A percentile compares a stretch with the other conserved stretches of the same genome.
These are phyloP conservation scores for Termitomyces sp. DNA, from an alignment of 768 basidiomycete genomes.

Conservation along the genomic window DNA sequence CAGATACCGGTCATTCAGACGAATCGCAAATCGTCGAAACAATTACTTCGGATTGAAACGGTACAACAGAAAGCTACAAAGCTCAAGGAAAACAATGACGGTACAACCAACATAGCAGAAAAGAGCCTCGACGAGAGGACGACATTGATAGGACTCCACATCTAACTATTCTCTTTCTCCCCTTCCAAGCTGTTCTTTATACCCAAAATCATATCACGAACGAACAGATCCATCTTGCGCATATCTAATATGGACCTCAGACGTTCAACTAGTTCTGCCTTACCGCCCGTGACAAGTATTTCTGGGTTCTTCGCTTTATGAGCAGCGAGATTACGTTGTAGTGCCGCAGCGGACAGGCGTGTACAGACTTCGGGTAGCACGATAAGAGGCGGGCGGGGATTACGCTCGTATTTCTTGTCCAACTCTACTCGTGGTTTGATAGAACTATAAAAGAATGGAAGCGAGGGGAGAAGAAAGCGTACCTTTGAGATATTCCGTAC, in stretches of 20 bases:
- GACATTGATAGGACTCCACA: neutral
- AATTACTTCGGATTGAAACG: neutral
- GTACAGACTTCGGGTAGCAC: slow-evolving; percentile 32
- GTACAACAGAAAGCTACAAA: neutral
- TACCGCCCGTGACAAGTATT: neutral
- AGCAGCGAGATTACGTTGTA: slow-evolving; percentile 52
- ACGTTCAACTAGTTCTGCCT: slow-evolving; percentile 40
- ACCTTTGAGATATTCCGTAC: slow-evolving; percentile 53
- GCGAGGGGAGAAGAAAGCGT: slow-evolving; percentile 10
- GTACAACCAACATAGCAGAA: neutral
- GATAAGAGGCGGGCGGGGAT: slow-evolving; percentile 45
- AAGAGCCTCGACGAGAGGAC: neutral
- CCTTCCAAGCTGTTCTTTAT: neutral
- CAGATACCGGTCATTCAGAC: neutral
- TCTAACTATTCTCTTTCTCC: neutral
- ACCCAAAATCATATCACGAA: slow-evolving; percentile 32
- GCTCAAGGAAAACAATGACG: neutral
- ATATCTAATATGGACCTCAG: slow-evolving; percentile 38
- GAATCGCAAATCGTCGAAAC: neutral
- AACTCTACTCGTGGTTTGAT: slow-evolving; percentile 29
- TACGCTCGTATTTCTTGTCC: slow-evolving; percentile 38
- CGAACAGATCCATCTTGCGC: slow-evolving; percentile 45
- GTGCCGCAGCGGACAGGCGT: slow-evolving; percentile 37
- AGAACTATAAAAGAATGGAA: neutral
- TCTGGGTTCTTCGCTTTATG: slow-evolving; percentile 41